Conservation (phyloP, 441 rosid genomes). For the Jatropha podagrica region DNA sequence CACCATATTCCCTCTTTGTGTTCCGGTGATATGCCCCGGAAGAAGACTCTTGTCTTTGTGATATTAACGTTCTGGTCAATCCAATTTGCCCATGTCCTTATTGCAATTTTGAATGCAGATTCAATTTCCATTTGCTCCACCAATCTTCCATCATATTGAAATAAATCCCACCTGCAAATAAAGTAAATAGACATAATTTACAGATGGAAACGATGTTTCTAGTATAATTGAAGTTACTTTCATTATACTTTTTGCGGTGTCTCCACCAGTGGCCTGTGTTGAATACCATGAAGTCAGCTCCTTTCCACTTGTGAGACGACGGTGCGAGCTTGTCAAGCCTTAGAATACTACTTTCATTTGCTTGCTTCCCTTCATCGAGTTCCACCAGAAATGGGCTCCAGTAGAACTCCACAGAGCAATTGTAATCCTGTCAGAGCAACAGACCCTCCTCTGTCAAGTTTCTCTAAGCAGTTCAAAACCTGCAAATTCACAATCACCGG, state of each 20-base stretch:
- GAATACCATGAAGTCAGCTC: slow-evolving; percentile 56
- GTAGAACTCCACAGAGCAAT: slow-evolving; percentile 63
- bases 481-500: background rate
- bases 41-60: slow-evolving; percentile 49
- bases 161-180: slow-evolving; percentile 48
- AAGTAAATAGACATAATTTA: slow-evolving; percentile 41
- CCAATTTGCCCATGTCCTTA: slow-evolving; percentile 66
- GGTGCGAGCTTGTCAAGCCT: slow-evolving; percentile 52
- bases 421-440: slow-evolving; percentile 45
- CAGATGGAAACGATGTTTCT: slow-evolving; percentile 19
- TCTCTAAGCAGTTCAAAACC: background rate
- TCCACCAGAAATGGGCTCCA: slow-evolving; percentile 58
- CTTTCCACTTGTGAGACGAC: slow-evolving; percentile 41
- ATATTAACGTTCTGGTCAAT: slow-evolving; percentile 51
- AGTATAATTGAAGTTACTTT: background rate
- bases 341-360: slow-evolving; percentile 48
- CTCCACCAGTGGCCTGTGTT: slow-evolving; percentile 83
- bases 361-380: slow-evolving; percentile 32
- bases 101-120: slow-evolving; percentile 47
- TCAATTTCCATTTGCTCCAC: slow-evolving; percentile 34
- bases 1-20: slow-evolving; percentile 34
- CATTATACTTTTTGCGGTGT: slow-evolving; percentile 38
- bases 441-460: slow-evolving; percentile 4
- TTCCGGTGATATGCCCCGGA: slow-evolving; percentile 57
- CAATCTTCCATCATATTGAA: slow-evolving; percentile 30